Evolutionary conservation across 768 basidiomycete species (phyloP).

Genomic region (Suillus decipiens): DNA sequence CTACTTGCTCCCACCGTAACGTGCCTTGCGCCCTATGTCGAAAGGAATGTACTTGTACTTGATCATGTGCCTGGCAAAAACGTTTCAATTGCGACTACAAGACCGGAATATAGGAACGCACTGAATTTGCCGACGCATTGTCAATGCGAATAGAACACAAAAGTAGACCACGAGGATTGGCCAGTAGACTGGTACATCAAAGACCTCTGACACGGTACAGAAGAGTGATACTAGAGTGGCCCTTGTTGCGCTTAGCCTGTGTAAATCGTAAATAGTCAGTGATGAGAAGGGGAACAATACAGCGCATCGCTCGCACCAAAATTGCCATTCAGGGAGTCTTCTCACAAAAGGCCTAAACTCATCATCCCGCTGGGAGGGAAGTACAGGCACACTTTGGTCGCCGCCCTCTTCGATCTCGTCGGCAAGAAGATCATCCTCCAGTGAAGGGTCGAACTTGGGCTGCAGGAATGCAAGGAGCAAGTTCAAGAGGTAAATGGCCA

Average conservation of each 20-base stretch:
- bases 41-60: slow-evolving; percentile 98
- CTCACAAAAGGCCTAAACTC: slow-evolving; percentile 98
- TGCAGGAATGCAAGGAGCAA: slow-evolving; percentile 96
- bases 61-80: slow-evolving; percentile 88
- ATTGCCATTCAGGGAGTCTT: slow-evolving; percentile 94
- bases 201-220: slow-evolving; percentile 80
- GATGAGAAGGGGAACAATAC: not conserved
- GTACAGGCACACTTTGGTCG: slow-evolving; percentile 50
- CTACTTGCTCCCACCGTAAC: slow-evolving; percentile 69
- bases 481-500: slow-evolving; percentile 95
- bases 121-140: slow-evolving; percentile 97
- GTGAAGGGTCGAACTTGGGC: slow-evolving; percentile 95
- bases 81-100: slow-evolving; percentile 14
- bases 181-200: slow-evolving; percentile 99
- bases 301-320: slow-evolving; percentile 59
- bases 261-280: slow-evolving; percentile 9
- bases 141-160: slow-evolving; percentile 90
- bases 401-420: slow-evolving; percentile 96
- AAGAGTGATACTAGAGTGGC: slow-evolving; percentile 81
- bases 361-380: slow-evolving; percentile 79
- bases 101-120: slow-evolving; percentile 41
- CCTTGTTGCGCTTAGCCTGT: slow-evolving; percentile 88
- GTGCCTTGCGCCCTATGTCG: slow-evolving; percentile 91
- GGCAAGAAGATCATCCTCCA: slow-evolving; percentile 90
- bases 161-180: slow-evolving; percentile 98